phyloP scores from a whole-genome alignment of 169 alveolate genomes.

The Eimeria tenella region DNA sequence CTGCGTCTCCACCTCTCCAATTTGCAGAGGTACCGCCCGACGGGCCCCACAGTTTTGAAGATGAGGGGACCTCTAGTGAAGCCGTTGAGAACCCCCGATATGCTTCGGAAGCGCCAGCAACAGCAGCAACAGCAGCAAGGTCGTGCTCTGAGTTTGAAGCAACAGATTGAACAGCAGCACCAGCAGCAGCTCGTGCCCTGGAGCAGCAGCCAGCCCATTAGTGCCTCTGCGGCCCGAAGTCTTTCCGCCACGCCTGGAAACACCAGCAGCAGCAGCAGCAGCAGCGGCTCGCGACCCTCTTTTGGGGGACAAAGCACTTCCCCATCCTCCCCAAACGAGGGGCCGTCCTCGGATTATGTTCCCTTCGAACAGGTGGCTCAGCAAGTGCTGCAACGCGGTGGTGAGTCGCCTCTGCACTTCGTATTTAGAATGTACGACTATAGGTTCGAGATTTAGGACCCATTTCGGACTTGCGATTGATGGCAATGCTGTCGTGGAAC shows the following conservation, averaged over 20 bases:
- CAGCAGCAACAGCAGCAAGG: neutral
- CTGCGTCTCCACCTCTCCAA: neutral
- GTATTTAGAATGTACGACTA: no score
- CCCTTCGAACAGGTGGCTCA: neutral
- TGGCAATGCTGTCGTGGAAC: no score
- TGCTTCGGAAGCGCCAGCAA: constrained; percentile 16
- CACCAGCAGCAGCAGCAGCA: constrained; percentile 37
- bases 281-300: neutral
- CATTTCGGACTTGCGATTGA: no score
- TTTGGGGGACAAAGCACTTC: neutral
- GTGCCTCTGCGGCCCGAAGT: neutral
- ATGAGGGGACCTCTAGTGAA: constrained; percentile 4
- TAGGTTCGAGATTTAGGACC: no score
- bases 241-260: neutral
- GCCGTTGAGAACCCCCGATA: constrained; percentile 1
- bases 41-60: neutral
- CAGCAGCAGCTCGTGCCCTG: constrained; percentile 45
- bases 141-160: neutral
- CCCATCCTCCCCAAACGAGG: neutral
- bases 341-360: neutral
- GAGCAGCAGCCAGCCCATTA: neutral
- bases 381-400: constrained; percentile 14
- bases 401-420: neutral
- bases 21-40: neutral
- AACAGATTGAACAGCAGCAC: constrained; percentile 36